Conservation (phyloP, 768 basidiomycete genomes). For the Calvatia gigantea region DNA sequence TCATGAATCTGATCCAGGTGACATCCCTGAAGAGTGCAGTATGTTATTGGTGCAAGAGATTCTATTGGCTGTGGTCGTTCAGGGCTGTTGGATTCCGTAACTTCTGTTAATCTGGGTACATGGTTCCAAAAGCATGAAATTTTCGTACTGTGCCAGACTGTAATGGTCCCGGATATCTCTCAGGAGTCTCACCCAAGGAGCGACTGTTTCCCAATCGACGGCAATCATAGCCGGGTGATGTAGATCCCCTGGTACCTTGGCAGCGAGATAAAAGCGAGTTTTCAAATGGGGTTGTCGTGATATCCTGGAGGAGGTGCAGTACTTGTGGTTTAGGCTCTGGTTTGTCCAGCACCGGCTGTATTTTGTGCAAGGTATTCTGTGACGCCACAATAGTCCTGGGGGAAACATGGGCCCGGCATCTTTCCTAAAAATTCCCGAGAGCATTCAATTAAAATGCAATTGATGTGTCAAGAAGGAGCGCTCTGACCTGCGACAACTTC, state of each 20-base stretch:
- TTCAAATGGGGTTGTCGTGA: constrained; percentile 62
- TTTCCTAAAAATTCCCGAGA: constrained; percentile 24
- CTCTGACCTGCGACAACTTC: constrained; percentile 26
- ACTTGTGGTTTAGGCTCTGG: constrained; percentile 18
- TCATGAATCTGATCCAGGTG: constrained; percentile 75
- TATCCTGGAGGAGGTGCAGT: constrained; percentile 49
- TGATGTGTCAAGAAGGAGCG: neutral
- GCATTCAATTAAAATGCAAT: neutral
- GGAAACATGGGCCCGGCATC: constrained; percentile 20
- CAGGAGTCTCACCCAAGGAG: constrained; percentile 79
- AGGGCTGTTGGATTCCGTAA: constrained; percentile 39
- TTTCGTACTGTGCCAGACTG: constrained; percentile 53
- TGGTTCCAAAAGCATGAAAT: constrained; percentile 10
- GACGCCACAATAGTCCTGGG: constrained; percentile 19
- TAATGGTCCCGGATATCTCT: constrained; percentile 67
- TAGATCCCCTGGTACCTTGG: constrained; percentile 35
- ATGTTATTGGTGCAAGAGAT: constrained; percentile 52
- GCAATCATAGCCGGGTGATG: constrained; percentile 42
- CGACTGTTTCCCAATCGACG: constrained; percentile 67
- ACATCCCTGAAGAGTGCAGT: constrained; percentile 50
- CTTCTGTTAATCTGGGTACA: neutral
- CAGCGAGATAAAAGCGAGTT: constrained; percentile 67
- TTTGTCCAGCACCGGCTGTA: neutral
- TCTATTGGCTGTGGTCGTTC: constrained; percentile 43
- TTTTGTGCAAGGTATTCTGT: constrained; percentile 1